A percentile compares a stretch with the other conserved stretches of the same genome.
phyloP scores from a whole-genome alignment of 192 early-diverging fungal species.

The Haplosporangium gracile region DNA sequence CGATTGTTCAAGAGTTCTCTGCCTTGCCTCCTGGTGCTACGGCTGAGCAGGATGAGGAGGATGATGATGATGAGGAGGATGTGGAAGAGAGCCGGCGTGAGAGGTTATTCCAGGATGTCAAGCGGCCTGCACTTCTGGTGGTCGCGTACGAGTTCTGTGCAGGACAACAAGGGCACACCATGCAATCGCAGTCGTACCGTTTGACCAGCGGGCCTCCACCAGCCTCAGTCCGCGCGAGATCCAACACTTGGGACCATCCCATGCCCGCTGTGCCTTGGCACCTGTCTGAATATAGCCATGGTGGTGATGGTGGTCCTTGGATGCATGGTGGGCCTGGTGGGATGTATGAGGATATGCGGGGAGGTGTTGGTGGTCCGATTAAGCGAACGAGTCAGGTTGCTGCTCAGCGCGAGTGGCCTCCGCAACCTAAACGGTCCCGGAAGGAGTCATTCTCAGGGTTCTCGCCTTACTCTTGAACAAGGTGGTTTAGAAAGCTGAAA shows the following conservation, averaged over 20 bases:
- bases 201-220: slow-evolving; percentile 31
- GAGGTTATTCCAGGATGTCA: not conserved
- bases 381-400: not conserved
- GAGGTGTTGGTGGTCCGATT: not conserved
- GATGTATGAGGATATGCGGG: not conserved
- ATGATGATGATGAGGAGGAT: not conserved
- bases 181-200: slow-evolving; percentile 14
- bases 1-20: slow-evolving; percentile 36
- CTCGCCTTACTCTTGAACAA: slow-evolving; percentile 1
- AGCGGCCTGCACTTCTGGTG: slow-evolving; percentile 10
- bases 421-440: slow-evolving; percentile 18
- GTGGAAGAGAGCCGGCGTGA: not conserved
- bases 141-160: slow-evolving; percentile 45
- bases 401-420: slow-evolving; percentile 30
- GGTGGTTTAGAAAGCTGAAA: not conserved
- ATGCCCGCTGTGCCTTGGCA: slow-evolving; percentile 10
- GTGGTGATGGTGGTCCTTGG: not conserved
- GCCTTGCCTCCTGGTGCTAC: not conserved
- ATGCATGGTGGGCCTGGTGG: not conserved
- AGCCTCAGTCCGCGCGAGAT: slow-evolving; percentile 34
- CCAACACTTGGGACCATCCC: slow-evolving; percentile 49
- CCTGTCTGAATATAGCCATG: not conserved
- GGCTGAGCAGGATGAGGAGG: not conserved
- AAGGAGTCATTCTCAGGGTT: slow-evolving; percentile 12
- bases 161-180: slow-evolving; percentile 17